Conservation (phyloP, 2,329 filamentous ascomycete genomes). For the Aspergillus intermedius region DNA sequence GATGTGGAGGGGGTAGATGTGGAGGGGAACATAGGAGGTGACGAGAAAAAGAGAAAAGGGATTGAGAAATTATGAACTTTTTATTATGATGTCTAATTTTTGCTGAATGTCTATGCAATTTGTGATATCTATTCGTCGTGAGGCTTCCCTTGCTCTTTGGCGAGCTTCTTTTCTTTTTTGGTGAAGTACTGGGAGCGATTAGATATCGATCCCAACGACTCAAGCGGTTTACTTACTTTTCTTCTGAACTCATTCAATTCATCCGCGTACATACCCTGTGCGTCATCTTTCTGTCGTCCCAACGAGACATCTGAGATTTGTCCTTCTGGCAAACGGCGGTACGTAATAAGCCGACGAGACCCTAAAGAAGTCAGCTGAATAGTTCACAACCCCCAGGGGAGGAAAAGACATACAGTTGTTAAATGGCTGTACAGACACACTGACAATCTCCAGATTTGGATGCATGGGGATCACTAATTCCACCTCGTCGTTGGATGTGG, state of each 20-base stretch:
- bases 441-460: constrained; percentile 64
- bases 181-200: constrained; percentile 7
- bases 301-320: constrained; percentile 25
- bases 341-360: constrained; percentile 84
- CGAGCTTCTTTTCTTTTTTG: neutral
- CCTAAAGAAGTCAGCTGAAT: constrained; percentile 43
- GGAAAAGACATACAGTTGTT: constrained; percentile 64
- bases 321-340: constrained; percentile 62
- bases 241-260: constrained; percentile 63
- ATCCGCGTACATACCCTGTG: constrained; percentile 50
- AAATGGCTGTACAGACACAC: constrained; percentile 77
- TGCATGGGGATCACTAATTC: constrained; percentile 73
- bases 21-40: constrained; percentile 8
- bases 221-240: constrained; percentile 28
- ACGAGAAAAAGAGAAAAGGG: neutral
- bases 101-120: neutral
- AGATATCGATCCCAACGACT: neutral
- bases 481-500: constrained; percentile 73
- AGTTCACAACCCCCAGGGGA: neutral
- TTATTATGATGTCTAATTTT: neutral
- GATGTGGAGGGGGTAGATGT: constrained; percentile 33
- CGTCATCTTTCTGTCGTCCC: constrained; percentile 29
- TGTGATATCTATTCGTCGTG: neutral
- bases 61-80: constrained; percentile 18
- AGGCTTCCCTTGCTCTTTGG: neutral